Percentiles rank a stretch among this genome's conserved stretches.
Evolutionary conservation across 495 filamentous ascomycete species (phyloP).

Genomic region (Trichoderma asperelloides): DNA sequence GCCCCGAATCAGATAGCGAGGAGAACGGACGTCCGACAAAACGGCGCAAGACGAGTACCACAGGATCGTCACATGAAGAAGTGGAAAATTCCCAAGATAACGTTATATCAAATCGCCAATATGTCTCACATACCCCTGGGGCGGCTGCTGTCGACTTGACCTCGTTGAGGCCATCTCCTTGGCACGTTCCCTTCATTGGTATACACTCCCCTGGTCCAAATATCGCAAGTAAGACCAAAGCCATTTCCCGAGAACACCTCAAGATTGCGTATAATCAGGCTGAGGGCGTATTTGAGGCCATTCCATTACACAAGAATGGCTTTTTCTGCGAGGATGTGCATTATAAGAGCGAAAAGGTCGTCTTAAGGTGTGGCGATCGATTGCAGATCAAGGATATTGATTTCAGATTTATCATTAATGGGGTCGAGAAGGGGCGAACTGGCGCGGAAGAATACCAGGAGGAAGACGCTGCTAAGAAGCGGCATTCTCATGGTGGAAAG

Average conservation of each 20-base stretch:
- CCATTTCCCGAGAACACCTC: conserved; percentile 80
- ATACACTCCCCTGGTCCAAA: conserved; percentile 63
- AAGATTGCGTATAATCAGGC: conserved; percentile 74
- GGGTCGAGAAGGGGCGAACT: conserved; percentile 58
- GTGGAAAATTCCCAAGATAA: conserved; percentile 14
- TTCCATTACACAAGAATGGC: conserved; percentile 76
- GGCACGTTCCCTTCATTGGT: conserved; percentile 65
- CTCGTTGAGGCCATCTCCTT: conserved; percentile 44
- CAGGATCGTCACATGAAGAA: conserved; percentile 17
- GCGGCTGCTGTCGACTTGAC: conserved; percentile 42
- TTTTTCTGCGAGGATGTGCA: conserved; percentile 73
- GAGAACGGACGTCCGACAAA: conserved; percentile 28
- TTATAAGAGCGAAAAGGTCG: conserved; percentile 51
- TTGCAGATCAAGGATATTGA: conserved; percentile 74
- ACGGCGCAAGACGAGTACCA: conserved; percentile 25
- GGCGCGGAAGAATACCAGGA: conserved; percentile 47
- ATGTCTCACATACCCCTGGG: conserved; percentile 40
- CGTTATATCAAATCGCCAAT: conserved; percentile 34
- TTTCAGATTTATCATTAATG: conserved; percentile 65
- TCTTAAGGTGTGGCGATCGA: conserved; percentile 60
- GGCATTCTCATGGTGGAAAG: conserved; percentile 45
- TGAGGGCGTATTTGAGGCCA: conserved; percentile 65
- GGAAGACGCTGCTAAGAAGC: conserved; percentile 27
- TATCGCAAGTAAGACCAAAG: conserved; percentile 53
- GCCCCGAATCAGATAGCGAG: conserved; percentile 39